Conservation (phyloP, 75 land plant species). For the Cryptomeria japonica region DNA sequence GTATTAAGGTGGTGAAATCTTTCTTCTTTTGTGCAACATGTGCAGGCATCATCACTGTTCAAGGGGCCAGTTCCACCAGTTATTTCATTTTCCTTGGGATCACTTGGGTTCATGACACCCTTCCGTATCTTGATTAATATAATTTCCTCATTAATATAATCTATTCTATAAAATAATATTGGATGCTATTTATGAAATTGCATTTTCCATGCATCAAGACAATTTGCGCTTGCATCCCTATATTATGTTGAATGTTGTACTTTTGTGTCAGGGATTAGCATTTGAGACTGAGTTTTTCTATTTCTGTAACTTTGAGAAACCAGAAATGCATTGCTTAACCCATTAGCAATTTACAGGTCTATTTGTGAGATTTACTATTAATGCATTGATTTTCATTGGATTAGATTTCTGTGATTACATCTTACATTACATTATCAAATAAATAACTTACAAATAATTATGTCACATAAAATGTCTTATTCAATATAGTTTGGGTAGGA, state of each 20-base stretch:
- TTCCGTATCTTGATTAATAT: constrained; percentile 73
- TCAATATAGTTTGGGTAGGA: not conserved
- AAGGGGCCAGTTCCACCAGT: constrained; percentile 97
- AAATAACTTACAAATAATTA: not conserved
- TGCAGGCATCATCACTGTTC: constrained; percentile 96
- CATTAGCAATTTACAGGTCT: not conserved
- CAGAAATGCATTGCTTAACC: not conserved
- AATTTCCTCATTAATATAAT: constrained; percentile 23
- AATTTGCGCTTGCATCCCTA: not conserved
- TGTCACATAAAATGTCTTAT: not conserved
- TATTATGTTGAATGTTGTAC: not conserved
- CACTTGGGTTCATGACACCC: constrained; percentile 98
- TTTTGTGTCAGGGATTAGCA: not conserved
- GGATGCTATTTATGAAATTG: not conserved
- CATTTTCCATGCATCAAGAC: not conserved
- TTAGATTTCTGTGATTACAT: not conserved
- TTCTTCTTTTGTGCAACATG: not conserved
- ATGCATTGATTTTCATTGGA: not conserved
- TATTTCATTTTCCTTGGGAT: constrained; percentile 92
- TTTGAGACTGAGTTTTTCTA: not conserved
- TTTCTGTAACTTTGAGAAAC: not conserved
- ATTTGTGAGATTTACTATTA: not conserved
- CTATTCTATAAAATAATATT: not conserved
- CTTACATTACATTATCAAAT: not conserved
- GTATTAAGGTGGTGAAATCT: not conserved